A percentile compares a stretch with the other conserved stretches of the same genome.
phyloP scores from a whole-genome alignment of 148 eudicot species.

The Talinum fruticosum region DNA sequence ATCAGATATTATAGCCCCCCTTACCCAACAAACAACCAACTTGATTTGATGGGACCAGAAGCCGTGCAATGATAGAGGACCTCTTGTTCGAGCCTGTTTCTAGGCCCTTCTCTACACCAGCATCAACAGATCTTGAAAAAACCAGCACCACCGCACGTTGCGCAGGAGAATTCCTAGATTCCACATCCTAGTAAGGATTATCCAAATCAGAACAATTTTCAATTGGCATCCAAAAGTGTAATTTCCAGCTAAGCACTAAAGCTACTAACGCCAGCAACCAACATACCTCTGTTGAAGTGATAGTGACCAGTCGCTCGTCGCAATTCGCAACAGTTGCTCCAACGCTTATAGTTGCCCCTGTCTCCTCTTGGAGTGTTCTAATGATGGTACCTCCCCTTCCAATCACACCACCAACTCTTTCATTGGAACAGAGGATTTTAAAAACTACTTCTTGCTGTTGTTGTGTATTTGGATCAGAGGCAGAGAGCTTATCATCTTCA shows the following conservation, averaged over 20 bases:
- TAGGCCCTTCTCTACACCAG: conserved; percentile 41
- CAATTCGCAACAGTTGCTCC: conserved; percentile 45
- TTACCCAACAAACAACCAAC: conserved; percentile 77
- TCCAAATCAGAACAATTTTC: conserved; percentile 10
- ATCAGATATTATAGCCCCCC: conserved; percentile 66
- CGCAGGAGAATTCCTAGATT: conserved; percentile 54
- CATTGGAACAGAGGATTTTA: conserved; percentile 57
- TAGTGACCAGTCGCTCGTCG: conserved; percentile 61
- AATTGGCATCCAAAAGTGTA: conserved; percentile 12
- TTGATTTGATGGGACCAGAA: conserved; percentile 49
- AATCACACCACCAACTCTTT: conserved; percentile 65
- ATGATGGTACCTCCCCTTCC: conserved; percentile 73
- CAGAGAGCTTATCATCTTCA: conserved; percentile 32
- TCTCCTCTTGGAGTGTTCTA: conserved; percentile 58
- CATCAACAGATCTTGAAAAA: conserved; percentile 45
- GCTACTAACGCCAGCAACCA: conserved; percentile 14
- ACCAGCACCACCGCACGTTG: conserved; percentile 68
- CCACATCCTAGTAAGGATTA: conserved; percentile 41
- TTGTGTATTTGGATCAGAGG: conserved; percentile 26
- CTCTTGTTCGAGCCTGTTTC: conserved; percentile 37
- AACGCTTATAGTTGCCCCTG: conserved; percentile 59
- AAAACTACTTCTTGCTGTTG: conserved; percentile 48
- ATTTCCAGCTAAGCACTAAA: not conserved
- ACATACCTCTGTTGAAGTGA: conserved; percentile 66
- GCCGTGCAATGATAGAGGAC: conserved; percentile 41